These are phyloP conservation scores for Nicotiana undulata DNA, from an alignment of 257 asterid genomes.

Conservation along the genomic window DNA sequence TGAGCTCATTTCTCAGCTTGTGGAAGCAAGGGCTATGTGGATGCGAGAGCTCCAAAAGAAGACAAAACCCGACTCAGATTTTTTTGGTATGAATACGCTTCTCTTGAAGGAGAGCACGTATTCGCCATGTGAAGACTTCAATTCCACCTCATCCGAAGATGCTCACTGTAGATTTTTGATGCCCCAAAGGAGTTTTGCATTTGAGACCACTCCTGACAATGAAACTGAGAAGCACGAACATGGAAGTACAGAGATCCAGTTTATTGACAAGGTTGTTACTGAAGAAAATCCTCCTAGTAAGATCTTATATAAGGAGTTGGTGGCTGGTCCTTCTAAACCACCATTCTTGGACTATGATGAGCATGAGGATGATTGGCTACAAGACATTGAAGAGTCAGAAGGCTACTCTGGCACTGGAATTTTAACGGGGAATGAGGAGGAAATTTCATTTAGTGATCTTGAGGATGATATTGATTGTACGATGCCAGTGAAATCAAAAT, in stretches of 20 bases:
- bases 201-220: conserved; percentile 23
- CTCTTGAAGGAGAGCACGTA: conserved; percentile 33
- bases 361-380: conserved; percentile 77
- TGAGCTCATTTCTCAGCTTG: conserved; percentile 37
- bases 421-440: conserved; percentile 50
- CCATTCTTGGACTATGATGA: conserved; percentile 31
- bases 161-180: conserved; percentile 16
- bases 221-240: conserved; percentile 43
- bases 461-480: conserved; percentile 69
- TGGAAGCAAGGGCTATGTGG: conserved; percentile 80
- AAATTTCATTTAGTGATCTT: conserved; percentile 91
- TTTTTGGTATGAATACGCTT: conserved; percentile 38
- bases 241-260: conserved; percentile 40
- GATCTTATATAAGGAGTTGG: conserved; percentile 38
- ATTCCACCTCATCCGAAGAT: conserved; percentile 29
- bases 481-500: conserved; percentile 39
- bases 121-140: conserved; percentile 34
- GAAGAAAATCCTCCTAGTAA: conserved; percentile 42
- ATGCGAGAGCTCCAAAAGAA: conserved; percentile 78
- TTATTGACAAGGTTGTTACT: conserved; percentile 47
- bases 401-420: conserved; percentile 39
- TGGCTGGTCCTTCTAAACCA: conserved; percentile 30
- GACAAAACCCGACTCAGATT: conserved; percentile 46
- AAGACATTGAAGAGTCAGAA: conserved; percentile 61
- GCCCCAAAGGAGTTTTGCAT: conserved; percentile 25